A percentile compares a stretch with the other conserved stretches of the same genome.
phyloP scores from a whole-genome alignment of 352 stramenopile species.

The Phytophthora niederhauseri region DNA sequence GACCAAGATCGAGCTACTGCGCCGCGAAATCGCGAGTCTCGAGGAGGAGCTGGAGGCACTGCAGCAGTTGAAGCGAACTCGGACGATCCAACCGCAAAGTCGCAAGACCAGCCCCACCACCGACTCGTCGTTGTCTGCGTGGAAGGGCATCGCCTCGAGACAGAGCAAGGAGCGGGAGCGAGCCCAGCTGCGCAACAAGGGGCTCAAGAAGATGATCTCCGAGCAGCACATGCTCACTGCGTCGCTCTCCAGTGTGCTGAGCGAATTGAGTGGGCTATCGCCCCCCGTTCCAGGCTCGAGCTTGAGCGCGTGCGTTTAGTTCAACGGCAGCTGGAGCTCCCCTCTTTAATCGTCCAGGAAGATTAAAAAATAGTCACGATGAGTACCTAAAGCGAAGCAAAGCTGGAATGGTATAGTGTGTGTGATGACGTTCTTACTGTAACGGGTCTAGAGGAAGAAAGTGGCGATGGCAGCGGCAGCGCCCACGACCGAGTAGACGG shows the following conservation, averaged over 20 bases:
- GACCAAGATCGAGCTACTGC: slow-evolving; percentile 32
- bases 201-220: slow-evolving; percentile 22
- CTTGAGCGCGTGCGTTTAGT: slow-evolving; percentile 1
- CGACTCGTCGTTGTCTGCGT: slow-evolving; percentile 6
- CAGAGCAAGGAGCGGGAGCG: slow-evolving; percentile 25
- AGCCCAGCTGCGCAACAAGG: slow-evolving; percentile 17
- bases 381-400: neutral
- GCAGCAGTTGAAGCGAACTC: slow-evolving; percentile 5
- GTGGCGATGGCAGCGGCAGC: slow-evolving; percentile 15
- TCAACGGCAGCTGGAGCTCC: neutral
- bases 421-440: slow-evolving; percentile 8
- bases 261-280: slow-evolving; percentile 12
- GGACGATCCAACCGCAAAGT: neutral
- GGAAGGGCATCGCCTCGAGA: slow-evolving; percentile 24
- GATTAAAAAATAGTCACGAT: neutral
- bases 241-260: slow-evolving; percentile 20
- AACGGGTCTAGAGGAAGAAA: slow-evolving; percentile 31
- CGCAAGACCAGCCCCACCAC: neutral
- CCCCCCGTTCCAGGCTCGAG: neutral
- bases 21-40: slow-evolving; percentile 26
- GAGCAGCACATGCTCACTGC: slow-evolving; percentile 25
- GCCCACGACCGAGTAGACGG: slow-evolving; percentile 26
- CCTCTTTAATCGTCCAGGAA: slow-evolving; percentile 2
- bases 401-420: neutral
- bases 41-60: slow-evolving; percentile 18